Percentiles rank a stretch among this genome's conserved stretches.
phyloP scores from a whole-genome alignment of 331 rosid species.

The Acacia concinna region DNA sequence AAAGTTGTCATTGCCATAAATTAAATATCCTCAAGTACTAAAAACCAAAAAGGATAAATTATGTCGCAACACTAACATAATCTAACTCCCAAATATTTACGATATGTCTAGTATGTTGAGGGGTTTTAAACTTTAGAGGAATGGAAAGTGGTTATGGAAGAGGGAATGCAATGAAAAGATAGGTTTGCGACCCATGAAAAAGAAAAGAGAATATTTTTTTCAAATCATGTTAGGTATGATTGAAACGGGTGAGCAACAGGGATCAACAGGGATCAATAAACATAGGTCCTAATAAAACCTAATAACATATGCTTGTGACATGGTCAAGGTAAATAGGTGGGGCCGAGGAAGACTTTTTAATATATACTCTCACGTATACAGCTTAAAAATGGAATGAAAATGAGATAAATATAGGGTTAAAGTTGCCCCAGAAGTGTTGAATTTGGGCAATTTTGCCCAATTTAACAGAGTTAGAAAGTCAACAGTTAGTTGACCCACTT shows the following conservation, averaged over 20 bases:
- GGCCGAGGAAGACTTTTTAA: background rate
- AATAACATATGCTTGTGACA: background rate
- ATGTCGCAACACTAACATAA: background rate
- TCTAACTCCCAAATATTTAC: background rate
- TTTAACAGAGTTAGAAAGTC: too few relatives aligned
- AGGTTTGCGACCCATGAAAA: background rate
- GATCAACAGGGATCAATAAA: background rate
- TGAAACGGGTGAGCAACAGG: background rate
- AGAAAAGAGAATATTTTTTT: background rate
- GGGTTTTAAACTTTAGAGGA: background rate
- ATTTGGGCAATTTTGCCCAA: too few relatives aligned
- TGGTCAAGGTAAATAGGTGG: background rate
- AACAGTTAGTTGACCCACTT: too few relatives aligned
- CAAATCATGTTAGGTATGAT: background rate
- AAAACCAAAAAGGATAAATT: background rate
- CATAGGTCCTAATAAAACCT: background rate
- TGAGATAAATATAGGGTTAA: too few relatives aligned
- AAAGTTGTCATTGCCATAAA: background rate
- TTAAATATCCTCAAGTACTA: background rate
- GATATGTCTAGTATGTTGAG: background rate
- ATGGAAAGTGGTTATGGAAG: background rate
- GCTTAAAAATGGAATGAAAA: background rate
- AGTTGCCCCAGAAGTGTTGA: too few relatives aligned
- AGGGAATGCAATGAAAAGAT: background rate
- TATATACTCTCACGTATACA: background rate